phyloP scores from a whole-genome alignment of 768 basidiomycete species.

The Leccinum subgranulosum region DNA sequence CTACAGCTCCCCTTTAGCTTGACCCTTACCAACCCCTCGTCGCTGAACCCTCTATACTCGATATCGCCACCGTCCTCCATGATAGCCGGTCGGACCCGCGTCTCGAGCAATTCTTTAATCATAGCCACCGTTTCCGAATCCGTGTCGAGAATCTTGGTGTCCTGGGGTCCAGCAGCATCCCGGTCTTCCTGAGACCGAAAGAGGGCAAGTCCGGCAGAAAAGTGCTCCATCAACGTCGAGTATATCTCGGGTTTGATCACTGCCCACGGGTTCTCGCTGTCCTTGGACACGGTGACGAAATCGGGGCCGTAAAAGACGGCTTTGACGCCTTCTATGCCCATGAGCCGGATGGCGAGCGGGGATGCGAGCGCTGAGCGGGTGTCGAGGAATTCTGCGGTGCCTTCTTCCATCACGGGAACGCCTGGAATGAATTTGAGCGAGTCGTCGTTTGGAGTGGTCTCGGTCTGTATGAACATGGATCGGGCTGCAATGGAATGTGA shows the following conservation, averaged over 20 bases:
- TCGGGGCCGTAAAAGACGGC: conserved; percentile 95
- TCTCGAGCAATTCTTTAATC: conserved; percentile 97
- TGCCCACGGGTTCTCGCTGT: conserved; percentile 79
- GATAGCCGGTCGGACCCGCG: conserved; percentile 91
- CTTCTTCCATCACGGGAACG: conserved; percentile 78
- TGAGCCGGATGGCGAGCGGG: conserved; percentile 89
- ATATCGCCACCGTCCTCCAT: conserved; percentile 99
- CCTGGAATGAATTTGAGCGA: conserved; percentile 99
- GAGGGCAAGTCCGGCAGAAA: conserved; percentile 84
- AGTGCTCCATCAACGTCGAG: conserved; percentile 94
- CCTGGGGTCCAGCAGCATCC: conserved; percentile 84
- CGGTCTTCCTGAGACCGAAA: conserved; percentile 82
- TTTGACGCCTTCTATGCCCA: conserved; percentile 91
- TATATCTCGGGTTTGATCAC: conserved; percentile 97
- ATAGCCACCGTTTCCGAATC: conserved; percentile 97
- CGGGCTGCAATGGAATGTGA: conserved; percentile 44
- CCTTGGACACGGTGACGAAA: conserved; percentile 95
- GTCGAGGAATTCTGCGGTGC: conserved; percentile 93
- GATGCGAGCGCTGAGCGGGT: conserved; percentile 83
- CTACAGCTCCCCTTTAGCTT: conserved; percentile 97
- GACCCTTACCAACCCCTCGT: conserved; percentile 78
- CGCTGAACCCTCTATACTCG: conserved; percentile 88
- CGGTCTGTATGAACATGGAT: conserved; percentile 98
- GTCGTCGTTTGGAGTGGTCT: conserved; percentile 95
- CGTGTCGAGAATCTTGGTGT: conserved; percentile 89